Evolutionary conservation across 169 alveolate species (phyloP).

Genomic region (Plasmodium blacklocki): DNA sequence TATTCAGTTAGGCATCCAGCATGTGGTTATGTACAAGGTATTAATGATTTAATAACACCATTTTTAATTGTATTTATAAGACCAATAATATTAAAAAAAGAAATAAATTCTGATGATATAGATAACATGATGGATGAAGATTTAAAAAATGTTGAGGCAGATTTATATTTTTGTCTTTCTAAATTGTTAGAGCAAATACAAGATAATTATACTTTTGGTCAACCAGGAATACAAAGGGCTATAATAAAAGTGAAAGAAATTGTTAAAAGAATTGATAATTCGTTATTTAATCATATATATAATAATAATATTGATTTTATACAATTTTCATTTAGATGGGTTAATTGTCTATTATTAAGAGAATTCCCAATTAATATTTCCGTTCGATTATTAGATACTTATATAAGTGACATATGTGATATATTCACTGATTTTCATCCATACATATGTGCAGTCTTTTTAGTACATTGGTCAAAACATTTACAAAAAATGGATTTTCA

Average conservation of each 20-base stretch:
- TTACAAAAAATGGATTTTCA: slow-evolving; percentile 91
- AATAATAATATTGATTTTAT: slow-evolving; percentile 87
- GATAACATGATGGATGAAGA: slow-evolving; percentile 78
- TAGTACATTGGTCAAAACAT: slow-evolving; percentile 90
- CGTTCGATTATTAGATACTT: slow-evolving; percentile 93
- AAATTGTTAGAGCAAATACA: slow-evolving; percentile 91
- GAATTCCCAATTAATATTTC: slow-evolving; percentile 84
- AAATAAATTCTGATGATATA: slow-evolving; percentile 80
- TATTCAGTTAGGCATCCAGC: slow-evolving; percentile 96
- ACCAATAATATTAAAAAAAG: slow-evolving; percentile 77
- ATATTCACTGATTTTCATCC: slow-evolving; percentile 91
- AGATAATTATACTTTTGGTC: slow-evolving; percentile 94
- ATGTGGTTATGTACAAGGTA: slow-evolving; percentile 96
- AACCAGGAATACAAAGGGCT: slow-evolving; percentile 95
- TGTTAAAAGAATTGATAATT: slow-evolving; percentile 91
- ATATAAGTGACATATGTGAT: slow-evolving; percentile 90
- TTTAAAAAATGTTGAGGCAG: slow-evolving; percentile 91
- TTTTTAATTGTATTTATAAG: slow-evolving; percentile 83
- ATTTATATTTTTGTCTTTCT: slow-evolving; percentile 92
- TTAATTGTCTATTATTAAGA: slow-evolving; percentile 90
- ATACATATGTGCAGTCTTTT: slow-evolving; percentile 90
- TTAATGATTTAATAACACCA: slow-evolving; percentile 91
- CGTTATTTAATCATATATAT: slow-evolving; percentile 88
- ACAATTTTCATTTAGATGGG: slow-evolving; percentile 94
- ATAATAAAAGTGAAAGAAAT: slow-evolving; percentile 91